phyloP scores from a whole-genome alignment of 2,329 filamentous ascomycete genomes.

The Pestalotiopsis fici region DNA sequence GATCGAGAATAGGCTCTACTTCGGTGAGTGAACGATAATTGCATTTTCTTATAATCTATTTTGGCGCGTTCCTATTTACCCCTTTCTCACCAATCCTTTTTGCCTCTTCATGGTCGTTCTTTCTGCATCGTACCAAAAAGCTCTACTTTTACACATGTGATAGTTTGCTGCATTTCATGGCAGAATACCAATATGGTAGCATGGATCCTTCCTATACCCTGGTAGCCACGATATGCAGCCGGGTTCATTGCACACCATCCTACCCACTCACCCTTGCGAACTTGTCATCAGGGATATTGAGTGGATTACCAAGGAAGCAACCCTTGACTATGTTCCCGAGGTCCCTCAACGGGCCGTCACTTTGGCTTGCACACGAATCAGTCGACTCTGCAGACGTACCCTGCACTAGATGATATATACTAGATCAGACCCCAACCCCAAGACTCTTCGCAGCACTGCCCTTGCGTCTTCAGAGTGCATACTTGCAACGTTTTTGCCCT shows the following conservation, averaged over 20 bases:
- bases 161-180: not conserved
- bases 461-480: not conserved
- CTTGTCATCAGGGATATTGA: not conserved
- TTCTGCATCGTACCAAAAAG: no score
- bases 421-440: not conserved
- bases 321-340: conserved; percentile 5
- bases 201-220: not conserved
- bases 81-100: not conserved
- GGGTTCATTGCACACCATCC: not conserved
- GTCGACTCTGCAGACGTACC: not conserved
- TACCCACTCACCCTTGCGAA: not conserved
- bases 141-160: not conserved
- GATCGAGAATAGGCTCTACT: not conserved
- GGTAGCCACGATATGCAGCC: conserved; percentile 4
- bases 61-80: not conserved
- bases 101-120: not conserved
- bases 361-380: conserved; percentile 4
- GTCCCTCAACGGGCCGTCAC: conserved; percentile 2
- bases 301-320: conserved; percentile 7
- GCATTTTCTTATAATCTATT: not conserved
- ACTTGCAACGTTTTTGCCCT: no score
- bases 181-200: not conserved
- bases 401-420: conserved; percentile 1
- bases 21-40: not conserved
- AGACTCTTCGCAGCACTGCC: not conserved